Conservation (phyloP, 768 basidiomycete genomes). For the Rhizopogon vinicolor region DNA sequence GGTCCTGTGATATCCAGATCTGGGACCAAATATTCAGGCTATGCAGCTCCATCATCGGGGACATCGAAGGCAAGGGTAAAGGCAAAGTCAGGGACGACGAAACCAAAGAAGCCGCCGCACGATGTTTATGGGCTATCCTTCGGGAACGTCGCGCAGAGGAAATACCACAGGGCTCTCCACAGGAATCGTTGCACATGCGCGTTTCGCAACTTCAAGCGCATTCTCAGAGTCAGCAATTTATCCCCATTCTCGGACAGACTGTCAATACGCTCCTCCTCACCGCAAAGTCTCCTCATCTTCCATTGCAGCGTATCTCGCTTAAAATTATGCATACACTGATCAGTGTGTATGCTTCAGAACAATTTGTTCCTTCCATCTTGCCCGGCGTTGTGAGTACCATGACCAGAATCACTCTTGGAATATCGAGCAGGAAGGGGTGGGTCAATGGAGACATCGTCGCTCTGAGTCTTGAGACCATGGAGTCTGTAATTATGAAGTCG, state of each 20-base stretch:
- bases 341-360: constrained; percentile 39
- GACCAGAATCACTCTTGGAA: constrained; percentile 64
- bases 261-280: constrained; percentile 66
- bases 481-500: constrained; percentile 46
- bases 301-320: constrained; percentile 65
- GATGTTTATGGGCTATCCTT: constrained; percentile 62
- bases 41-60: constrained; percentile 59
- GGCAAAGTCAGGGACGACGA: constrained; percentile 73
- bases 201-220: constrained; percentile 37
- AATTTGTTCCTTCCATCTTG: constrained; percentile 63
- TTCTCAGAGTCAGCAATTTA: constrained; percentile 44
- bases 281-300: constrained; percentile 48
- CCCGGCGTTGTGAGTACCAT: constrained; percentile 81
- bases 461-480: constrained; percentile 53
- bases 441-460: constrained; percentile 67
- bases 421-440: constrained; percentile 55
- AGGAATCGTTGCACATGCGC: constrained; percentile 13
- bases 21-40: constrained; percentile 90
- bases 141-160: constrained; percentile 43
- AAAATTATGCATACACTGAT: constrained; percentile 53
- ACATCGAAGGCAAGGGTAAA: constrained; percentile 65
- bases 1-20: constrained; percentile 61
- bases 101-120: constrained; percentile 69
- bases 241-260: constrained; percentile 81
- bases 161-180: constrained; percentile 26